phyloP scores from a whole-genome alignment of 2,329 filamentous ascomycete species.

The Phaeosphaeriaceae sp. region DNA sequence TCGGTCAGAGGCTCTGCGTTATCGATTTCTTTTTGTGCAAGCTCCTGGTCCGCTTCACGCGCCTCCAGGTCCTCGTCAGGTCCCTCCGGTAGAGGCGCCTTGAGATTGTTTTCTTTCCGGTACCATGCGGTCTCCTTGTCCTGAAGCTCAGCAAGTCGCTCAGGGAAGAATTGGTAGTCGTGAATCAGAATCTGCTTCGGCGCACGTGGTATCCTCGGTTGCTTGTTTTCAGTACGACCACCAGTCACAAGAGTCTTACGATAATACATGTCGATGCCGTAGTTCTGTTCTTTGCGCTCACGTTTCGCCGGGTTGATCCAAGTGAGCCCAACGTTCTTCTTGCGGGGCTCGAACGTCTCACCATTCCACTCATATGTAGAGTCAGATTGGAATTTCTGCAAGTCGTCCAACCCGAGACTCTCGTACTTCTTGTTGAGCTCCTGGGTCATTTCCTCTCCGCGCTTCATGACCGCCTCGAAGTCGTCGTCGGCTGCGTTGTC shows the following conservation, averaged over 20 bases:
- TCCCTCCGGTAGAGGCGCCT: constrained; percentile 87
- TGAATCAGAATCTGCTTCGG: constrained; percentile 92
- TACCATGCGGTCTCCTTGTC: constrained; percentile 96
- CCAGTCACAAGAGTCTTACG: constrained; percentile 86
- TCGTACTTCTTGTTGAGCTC: constrained; percentile 93
- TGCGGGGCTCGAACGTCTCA: constrained; percentile 85
- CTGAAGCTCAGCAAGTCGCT: constrained; percentile 83
- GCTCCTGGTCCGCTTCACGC: constrained; percentile 83
- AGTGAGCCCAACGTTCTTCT: constrained; percentile 85
- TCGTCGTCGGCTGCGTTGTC: constrained; percentile 81
- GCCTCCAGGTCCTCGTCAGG: constrained; percentile 86
- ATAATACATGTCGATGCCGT: constrained; percentile 99
- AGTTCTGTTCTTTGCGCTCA: constrained; percentile 96
- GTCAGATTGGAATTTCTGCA: constrained; percentile 97
- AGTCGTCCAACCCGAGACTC: constrained; percentile 92
- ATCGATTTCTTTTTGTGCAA: constrained; percentile 92
- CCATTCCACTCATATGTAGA: constrained; percentile 99
- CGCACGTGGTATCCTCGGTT: constrained; percentile 93
- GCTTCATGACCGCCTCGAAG: constrained; percentile 85
- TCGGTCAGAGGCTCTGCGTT: constrained; percentile 87
- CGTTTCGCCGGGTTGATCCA: constrained; percentile 99
- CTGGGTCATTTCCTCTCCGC: constrained; percentile 87
- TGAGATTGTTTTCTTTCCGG: constrained; percentile 95
- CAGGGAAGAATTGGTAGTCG: constrained; percentile 97
- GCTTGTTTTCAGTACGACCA: constrained; percentile 78